These are phyloP conservation scores for Radiomyces spectabilis DNA, from an alignment of 192 early-diverging fungal genomes.

Conservation along the genomic window DNA sequence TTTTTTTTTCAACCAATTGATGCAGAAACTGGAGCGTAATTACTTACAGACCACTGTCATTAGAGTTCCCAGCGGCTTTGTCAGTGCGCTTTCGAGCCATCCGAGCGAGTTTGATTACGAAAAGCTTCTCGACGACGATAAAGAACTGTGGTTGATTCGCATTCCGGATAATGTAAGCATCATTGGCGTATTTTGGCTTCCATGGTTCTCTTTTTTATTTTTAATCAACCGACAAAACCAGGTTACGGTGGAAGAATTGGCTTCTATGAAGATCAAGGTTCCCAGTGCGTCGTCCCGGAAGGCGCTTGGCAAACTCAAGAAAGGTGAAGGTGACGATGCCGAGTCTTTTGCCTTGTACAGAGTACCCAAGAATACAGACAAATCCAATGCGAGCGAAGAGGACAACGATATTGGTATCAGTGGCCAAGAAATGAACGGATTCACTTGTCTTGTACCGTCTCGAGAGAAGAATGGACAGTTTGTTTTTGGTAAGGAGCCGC, in stretches of 20 bases:
- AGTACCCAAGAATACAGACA: conserved; percentile 9
- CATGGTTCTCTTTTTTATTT: background rate
- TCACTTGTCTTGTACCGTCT: conserved; percentile 21
- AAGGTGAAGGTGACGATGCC: background rate
- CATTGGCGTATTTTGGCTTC: background rate
- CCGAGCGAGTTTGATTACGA: conserved; percentile 13
- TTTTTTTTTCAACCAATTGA: too few relatives aligned
- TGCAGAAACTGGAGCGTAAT: too few relatives aligned
- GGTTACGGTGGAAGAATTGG: background rate
- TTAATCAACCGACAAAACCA: too few relatives aligned
- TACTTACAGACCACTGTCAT: too few relatives aligned
- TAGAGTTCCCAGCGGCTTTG: conserved; percentile 20
- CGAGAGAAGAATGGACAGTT: conserved; percentile 17
- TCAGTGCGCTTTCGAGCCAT: background rate
- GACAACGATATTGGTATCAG: conserved; percentile 13
- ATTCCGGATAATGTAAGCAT: conserved; percentile 21
- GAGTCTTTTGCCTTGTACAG: conserved; percentile 20
- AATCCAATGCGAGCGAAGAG: conserved; percentile 3
- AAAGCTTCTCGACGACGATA: conserved; percentile 19
- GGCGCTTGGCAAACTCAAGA: conserved; percentile 3
- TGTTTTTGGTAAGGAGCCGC: conserved; percentile 15
- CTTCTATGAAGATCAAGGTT: conserved; percentile 11
- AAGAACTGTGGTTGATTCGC: conserved; percentile 30
- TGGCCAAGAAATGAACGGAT: conserved; percentile 29
- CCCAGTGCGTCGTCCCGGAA: background rate